These are phyloP conservation scores for Metschnikowia matae DNA, from an alignment of 805 yeast genomes.

Conservation along the genomic window DNA sequence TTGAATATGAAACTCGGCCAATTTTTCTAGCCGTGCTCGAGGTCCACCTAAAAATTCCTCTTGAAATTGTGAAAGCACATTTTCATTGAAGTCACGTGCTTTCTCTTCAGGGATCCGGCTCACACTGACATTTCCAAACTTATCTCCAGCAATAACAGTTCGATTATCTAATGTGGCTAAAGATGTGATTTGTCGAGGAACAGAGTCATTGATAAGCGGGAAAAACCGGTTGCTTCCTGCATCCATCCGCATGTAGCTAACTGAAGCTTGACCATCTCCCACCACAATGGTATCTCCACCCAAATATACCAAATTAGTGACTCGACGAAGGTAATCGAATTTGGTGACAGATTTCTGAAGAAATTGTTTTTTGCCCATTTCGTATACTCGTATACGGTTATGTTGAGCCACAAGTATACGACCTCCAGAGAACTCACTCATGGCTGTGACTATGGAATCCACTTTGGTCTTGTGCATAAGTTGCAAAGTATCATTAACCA, in stretches of 20 bases:
- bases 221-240: slow-evolving; percentile 46
- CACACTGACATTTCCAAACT: slow-evolving; percentile 75
- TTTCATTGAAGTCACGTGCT: slow-evolving; percentile 49
- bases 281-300: slow-evolving; percentile 56
- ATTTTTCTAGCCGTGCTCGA: slow-evolving; percentile 45
- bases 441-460: slow-evolving; percentile 43
- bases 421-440: slow-evolving; percentile 50
- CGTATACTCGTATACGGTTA: slow-evolving; percentile 54
- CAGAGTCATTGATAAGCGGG: slow-evolving; percentile 65
- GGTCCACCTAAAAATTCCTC: slow-evolving; percentile 45
- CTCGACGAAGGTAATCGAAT: slow-evolving; percentile 42
- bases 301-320: slow-evolving; percentile 50
- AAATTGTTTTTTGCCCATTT: slow-evolving; percentile 75
- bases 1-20: slow-evolving; percentile 58
- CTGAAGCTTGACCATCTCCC: slow-evolving; percentile 70
- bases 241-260: slow-evolving; percentile 53
- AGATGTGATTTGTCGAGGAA: slow-evolving; percentile 63
- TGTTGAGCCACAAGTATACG: slow-evolving; percentile 57
- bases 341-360: slow-evolving; percentile 57
- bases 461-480: slow-evolving; percentile 60
- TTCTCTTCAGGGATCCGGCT: slow-evolving; percentile 55
- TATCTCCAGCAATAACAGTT: slow-evolving; percentile 81
- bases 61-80: slow-evolving; percentile 29
- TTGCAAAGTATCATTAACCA: slow-evolving; percentile 33
- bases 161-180: slow-evolving; percentile 62